Conservation (phyloP, 2,329 filamentous ascomycete genomes). For the Mariannaea elegans region DNA sequence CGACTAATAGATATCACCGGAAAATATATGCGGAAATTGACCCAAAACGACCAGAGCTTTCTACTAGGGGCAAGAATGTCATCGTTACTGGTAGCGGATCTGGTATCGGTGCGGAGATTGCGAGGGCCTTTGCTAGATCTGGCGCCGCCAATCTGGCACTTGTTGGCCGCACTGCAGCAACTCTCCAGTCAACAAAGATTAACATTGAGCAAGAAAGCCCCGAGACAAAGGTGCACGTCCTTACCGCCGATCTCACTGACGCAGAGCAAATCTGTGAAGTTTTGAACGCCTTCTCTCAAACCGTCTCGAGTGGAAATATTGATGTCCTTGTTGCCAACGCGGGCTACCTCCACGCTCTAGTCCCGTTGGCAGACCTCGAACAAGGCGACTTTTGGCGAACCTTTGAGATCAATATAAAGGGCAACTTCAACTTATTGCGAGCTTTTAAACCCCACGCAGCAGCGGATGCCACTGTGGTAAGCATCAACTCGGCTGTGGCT, state of each 20-base stretch:
- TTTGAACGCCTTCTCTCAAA: neutral
- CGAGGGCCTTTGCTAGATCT: constrained; percentile 61
- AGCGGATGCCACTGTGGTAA: neutral
- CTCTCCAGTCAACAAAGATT: too few relatives aligned
- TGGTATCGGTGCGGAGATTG: constrained; percentile 71
- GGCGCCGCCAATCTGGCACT: constrained; percentile 49
- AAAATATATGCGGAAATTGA: too few relatives aligned
- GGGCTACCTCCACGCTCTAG: neutral
- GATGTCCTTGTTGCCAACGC: constrained; percentile 12
- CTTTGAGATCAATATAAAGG: constrained; percentile 17
- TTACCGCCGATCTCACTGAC: constrained; percentile 43
- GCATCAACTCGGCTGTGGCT: neutral
- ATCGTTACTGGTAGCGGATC: constrained; percentile 71
- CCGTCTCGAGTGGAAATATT: neutral
- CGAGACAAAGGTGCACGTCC: constrained; percentile 29
- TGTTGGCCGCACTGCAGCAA: constrained; percentile 42
- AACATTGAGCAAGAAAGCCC: constrained; percentile 34
- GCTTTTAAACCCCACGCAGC: constrained; percentile 24
- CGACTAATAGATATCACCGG: too few relatives aligned
- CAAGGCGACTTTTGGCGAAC: neutral
- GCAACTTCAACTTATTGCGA: constrained; percentile 36
- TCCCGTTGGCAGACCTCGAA: neutral
- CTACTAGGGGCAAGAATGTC: constrained; percentile 53
- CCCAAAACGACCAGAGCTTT: constrained; percentile 41
- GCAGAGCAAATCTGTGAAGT: neutral